A percentile compares a stretch with the other conserved stretches of the same genome.
Evolutionary conservation across 1,284 basidiomycete genomes (phyloP).

Genomic region (Ustilago xerochloae): DNA sequence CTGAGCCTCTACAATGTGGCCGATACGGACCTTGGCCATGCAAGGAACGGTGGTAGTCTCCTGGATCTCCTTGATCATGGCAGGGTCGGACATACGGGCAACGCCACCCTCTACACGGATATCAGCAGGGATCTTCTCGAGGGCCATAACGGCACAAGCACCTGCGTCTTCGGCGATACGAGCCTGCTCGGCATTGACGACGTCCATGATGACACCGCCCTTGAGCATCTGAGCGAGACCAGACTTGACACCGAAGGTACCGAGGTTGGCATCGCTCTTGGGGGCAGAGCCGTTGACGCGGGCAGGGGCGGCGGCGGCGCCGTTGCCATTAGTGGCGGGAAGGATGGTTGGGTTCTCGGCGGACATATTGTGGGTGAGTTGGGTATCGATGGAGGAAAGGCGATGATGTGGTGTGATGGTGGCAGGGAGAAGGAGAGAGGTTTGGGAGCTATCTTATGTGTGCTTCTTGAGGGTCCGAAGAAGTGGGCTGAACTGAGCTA

Average conservation of each 20-base stretch:
- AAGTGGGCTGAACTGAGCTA: slow-evolving; percentile 6
- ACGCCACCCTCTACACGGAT: slow-evolving; percentile 72
- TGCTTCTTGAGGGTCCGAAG: neutral
- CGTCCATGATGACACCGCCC: slow-evolving; percentile 70
- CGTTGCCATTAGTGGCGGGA: slow-evolving; percentile 52
- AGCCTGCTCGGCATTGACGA: slow-evolving; percentile 84
- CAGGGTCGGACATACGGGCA: slow-evolving; percentile 76
- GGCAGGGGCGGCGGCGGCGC: slow-evolving; percentile 56
- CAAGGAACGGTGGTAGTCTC: slow-evolving; percentile 64
- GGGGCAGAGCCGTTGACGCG: slow-evolving; percentile 72
- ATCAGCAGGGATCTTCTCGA: slow-evolving; percentile 92
- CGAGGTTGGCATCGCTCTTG: slow-evolving; percentile 74
- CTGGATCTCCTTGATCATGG: slow-evolving; percentile 97
- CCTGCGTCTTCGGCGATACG: slow-evolving; percentile 97
- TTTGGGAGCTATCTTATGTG: slow-evolving; percentile 16
- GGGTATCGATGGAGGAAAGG: neutral
- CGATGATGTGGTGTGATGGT: neutral
- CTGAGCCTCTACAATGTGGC: slow-evolving; percentile 82
- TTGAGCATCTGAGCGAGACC: slow-evolving; percentile 70
- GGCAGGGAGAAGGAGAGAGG: neutral
- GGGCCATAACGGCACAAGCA: slow-evolving; percentile 92
- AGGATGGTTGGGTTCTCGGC: slow-evolving; percentile 68
- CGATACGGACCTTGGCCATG: slow-evolving; percentile 95
- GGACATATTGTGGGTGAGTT: slow-evolving; percentile 52
- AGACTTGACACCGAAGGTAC: slow-evolving; percentile 92